Evolutionary conservation across 768 basidiomycete species (phyloP), one percentile per base, ranked within the genome.

Genomic region (Leccinum subgranulosum): DNA sequence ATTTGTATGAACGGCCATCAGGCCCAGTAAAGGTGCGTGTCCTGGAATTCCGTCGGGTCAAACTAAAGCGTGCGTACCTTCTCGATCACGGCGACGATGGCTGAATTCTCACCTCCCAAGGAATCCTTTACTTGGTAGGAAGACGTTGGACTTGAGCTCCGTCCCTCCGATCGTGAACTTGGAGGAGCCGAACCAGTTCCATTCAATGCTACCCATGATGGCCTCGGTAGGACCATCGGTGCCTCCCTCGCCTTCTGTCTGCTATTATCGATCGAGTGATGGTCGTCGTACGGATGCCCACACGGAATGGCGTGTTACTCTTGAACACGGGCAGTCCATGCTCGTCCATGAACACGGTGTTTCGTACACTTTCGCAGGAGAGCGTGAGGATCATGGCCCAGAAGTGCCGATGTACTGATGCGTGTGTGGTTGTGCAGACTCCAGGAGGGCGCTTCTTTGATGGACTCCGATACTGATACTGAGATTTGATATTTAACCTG

Each of bases 1-100:
- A 76, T 48, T 66, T 63, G 41, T 75, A 76, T 46, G 56, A 61
- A 25, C 56, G 68, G 6, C 69, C 73, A 43, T 75, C 74, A 1
- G 60, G 69, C 0, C 69, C 75, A 4, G 51, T 66, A 55, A 76
- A 76, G 1, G 68, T 64, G 27, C 66, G 62, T 23, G 62, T 67
- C 33, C 66, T 69, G 33, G 12, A 34, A 46, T 6, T 15, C 23
- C 6, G 9, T 2, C 8, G 23, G 6, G 14, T 23, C 19, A 28
- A 25, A 19, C 36, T 0, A 36, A 36, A 1, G 19, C 2, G 49
- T 64, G 14, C 55, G 51, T 19, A 1, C 4, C 51, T 19, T 54
- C 36, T 33, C 23, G 33, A 33, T 33, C 33, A 5, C 33, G 33
- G 25, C 19, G 17, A 36, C 11, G 5, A 28, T 15, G 28, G 15